A percentile compares a stretch with the other conserved stretches of the same genome.
phyloP scores from a whole-genome alignment of 306 rosid genomes.

The Prunus kanzakura region DNA sequence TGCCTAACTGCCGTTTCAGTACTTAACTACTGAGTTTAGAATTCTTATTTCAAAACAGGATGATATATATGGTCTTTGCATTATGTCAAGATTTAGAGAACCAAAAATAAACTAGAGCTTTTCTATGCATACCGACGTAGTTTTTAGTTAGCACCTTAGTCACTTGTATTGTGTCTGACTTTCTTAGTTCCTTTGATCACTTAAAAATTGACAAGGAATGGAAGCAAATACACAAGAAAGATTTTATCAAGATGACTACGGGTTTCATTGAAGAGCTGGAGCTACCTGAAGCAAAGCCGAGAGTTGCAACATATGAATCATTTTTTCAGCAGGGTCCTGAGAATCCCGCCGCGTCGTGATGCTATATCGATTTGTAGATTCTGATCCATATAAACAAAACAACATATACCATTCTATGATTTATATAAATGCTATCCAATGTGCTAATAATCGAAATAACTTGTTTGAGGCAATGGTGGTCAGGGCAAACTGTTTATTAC shows the following conservation, averaged over 20 bases:
- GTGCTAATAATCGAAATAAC: background rate
- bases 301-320: constrained; percentile 67
- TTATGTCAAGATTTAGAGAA: too few species aligned
- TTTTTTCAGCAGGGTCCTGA: constrained; percentile 49
- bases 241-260: constrained; percentile 67
- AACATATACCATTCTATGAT: background rate
- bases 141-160: background rate
- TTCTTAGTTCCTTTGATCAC: background rate
- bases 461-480: background rate
- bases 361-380: constrained; percentile 13
- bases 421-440: too few species aligned
- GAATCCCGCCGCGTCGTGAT: constrained; percentile 33
- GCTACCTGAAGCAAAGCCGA: constrained; percentile 68
- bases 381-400: background rate
- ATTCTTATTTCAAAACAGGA: too few species aligned
- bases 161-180: constrained; percentile 2
- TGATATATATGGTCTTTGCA: too few species aligned
- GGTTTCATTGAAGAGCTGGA: constrained; percentile 59
- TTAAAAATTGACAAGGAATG: constrained; percentile 50
- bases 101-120: too few species aligned
- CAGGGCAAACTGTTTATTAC: background rate
- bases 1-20: too few species aligned
- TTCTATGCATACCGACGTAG: background rate
- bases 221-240: constrained; percentile 57
- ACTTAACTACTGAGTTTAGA: too few species aligned